These are phyloP conservation scores for Colletotrichum sansevieriae DNA, from an alignment of 2,329 filamentous ascomycete species.

Conservation along the genomic window DNA sequence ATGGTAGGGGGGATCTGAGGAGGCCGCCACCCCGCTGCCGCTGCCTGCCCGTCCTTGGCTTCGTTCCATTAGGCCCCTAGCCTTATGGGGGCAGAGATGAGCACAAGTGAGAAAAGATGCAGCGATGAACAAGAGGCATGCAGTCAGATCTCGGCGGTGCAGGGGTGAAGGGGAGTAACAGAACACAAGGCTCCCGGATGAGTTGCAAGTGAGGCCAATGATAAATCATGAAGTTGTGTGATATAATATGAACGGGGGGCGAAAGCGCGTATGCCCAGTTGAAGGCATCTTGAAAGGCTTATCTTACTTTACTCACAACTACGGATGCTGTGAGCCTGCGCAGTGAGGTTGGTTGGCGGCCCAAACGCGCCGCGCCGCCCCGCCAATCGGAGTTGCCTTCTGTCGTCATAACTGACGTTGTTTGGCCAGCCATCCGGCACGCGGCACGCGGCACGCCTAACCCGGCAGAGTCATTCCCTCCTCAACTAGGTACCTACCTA, in stretches of 20 bases:
- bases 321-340: neutral
- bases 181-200: constrained; percentile 19
- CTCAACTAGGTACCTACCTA: too few relatives aligned
- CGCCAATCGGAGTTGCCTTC: constrained; percentile 5
- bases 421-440: constrained; percentile 35
- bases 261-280: neutral
- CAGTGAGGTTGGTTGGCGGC: neutral
- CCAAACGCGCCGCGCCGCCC: neutral
- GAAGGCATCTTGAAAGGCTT: neutral
- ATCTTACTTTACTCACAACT: neutral
- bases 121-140: constrained; percentile 8
- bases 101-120: constrained; percentile 6
- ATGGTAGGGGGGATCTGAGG: constrained; percentile 4
- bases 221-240: neutral
- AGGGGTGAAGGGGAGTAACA: constrained; percentile 4
- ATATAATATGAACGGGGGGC: neutral
- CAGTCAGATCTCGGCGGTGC: constrained; percentile 39
- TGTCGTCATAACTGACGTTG: constrained; percentile 31
- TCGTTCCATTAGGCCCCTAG: neutral
- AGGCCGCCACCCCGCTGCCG: constrained; percentile 34
- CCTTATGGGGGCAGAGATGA: constrained; percentile 27
- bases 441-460: too few relatives aligned
- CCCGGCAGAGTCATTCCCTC: constrained; percentile 21
- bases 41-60: constrained; percentile 19
- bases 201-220: neutral